Conservation (phyloP, 1,284 basidiomycete species). For the Mycosarcoma mackinlayi region DNA sequence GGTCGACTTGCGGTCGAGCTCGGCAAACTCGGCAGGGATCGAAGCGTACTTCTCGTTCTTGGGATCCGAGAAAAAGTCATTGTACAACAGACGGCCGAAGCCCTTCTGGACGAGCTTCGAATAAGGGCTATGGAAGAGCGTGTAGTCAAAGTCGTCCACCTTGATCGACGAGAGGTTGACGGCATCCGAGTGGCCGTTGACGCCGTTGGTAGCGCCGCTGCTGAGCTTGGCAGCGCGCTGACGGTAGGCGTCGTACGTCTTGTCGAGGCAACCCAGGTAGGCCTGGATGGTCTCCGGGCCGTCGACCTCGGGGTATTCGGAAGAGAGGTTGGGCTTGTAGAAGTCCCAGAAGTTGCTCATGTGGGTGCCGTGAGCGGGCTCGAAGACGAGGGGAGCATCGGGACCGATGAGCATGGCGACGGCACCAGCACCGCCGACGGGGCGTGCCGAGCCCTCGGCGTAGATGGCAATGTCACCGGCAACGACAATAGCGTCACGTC, state of each 20-base stretch:
- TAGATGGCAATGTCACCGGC: slow-evolving; percentile 98
- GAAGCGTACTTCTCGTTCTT: slow-evolving; percentile 77
- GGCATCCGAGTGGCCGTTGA: slow-evolving; percentile 48
- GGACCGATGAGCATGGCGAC: slow-evolving; percentile 95
- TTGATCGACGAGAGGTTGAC: slow-evolving; percentile 71
- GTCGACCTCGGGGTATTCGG: slow-evolving; percentile 94
- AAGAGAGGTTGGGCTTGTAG: slow-evolving; percentile 68
- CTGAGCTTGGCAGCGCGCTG: slow-evolving; percentile 78
- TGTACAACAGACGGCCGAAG: slow-evolving; percentile 89
- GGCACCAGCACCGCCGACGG: slow-evolving; percentile 96
- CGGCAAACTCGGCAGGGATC: slow-evolving; percentile 76
- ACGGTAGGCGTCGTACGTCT: slow-evolving; percentile 86
- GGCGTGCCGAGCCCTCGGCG: slow-evolving; percentile 92
- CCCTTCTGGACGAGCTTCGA: slow-evolving; percentile 99
- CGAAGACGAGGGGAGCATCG: slow-evolving; percentile 91
- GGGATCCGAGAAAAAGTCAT: slow-evolving; percentile 89
- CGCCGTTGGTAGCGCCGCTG: slow-evolving; percentile 36
- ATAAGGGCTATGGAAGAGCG: slow-evolving; percentile 86
- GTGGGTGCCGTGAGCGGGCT: slow-evolving; percentile 95
- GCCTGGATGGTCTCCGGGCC: slow-evolving; percentile 95
- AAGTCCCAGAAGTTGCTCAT: slow-evolving; percentile 90
- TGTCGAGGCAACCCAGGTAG: slow-evolving; percentile 93
- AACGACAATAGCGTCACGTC: slow-evolving; percentile 96
- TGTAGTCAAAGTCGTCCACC: slow-evolving; percentile 85
- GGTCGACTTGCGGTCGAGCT: slow-evolving; percentile 71